Conservation (phyloP, 2,329 filamentous ascomycete species). For the Blastomyces gilchristii region DNA sequence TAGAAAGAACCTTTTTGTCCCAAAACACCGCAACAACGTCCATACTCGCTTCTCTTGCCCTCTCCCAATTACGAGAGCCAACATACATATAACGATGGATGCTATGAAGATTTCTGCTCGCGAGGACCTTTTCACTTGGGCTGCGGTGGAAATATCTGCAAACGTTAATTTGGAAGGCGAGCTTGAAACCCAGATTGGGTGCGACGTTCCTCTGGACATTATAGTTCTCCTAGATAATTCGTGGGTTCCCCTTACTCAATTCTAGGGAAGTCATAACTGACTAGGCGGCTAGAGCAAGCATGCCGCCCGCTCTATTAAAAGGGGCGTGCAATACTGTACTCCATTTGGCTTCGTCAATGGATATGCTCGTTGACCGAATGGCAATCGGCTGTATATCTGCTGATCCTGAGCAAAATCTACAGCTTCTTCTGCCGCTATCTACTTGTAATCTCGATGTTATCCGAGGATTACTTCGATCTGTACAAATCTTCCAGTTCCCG, state of each 20-base stretch:
- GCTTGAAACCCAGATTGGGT: conserved; percentile 10
- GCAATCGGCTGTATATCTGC: conserved; percentile 21
- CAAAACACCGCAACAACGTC: conserved; percentile 8
- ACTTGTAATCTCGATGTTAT: conserved; percentile 18
- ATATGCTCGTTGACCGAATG: conserved; percentile 20
- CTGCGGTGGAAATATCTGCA: conserved; percentile 29
- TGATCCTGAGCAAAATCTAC: conserved; percentile 16
- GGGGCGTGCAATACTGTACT: conserved; percentile 19
- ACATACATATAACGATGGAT: conserved; percentile 11
- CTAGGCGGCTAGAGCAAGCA: conserved; percentile 14
- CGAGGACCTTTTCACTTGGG: conserved; percentile 21
- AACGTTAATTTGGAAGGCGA: conserved; percentile 10
- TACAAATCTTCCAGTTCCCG: conserved; percentile 15
- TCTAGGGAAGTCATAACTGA: conserved; percentile 11
- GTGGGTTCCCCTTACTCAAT: conserved; percentile 20
- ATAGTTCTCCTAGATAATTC: conserved; percentile 28
- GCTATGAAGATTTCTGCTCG: conserved; percentile 10
- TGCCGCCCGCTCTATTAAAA: conserved; percentile 16
- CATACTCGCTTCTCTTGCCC: conserved; percentile 8
- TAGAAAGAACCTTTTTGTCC: conserved; percentile 5
- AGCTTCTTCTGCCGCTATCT: conserved; percentile 21
- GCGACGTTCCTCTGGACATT: conserved; percentile 26
- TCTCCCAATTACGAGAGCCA: conserved; percentile 13
- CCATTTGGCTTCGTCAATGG: conserved; percentile 19
- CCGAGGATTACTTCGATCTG: conserved; percentile 16